Percentiles rank a stretch among this genome's conserved stretches.
phyloP scores from a whole-genome alignment of 2,329 filamentous ascomycete genomes.

The Clonostachys sp. region DNA sequence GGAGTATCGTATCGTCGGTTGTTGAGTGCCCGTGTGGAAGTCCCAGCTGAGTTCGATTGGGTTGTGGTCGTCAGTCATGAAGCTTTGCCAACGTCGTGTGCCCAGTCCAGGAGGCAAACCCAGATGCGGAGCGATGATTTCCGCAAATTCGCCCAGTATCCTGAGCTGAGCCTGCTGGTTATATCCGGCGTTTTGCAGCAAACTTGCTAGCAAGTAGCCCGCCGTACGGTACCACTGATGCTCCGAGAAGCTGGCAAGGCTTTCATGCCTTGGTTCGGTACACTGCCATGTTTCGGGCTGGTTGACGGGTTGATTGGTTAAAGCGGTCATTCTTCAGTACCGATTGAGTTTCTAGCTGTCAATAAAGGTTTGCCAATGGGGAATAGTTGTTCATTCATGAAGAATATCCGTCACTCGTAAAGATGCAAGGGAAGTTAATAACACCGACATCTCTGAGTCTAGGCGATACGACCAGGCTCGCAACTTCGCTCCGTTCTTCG shows the following conservation, averaged over 20 bases:
- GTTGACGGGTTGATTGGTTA: too few species aligned
- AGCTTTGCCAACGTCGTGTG: conserved; percentile 20
- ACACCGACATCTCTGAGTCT: too few species aligned
- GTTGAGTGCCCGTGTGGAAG: conserved; percentile 10
- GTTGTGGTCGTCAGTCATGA: conserved; percentile 31
- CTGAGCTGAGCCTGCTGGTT: background rate
- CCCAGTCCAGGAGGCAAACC: background rate
- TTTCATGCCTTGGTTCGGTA: too few species aligned
- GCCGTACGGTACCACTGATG: conserved; percentile 2
- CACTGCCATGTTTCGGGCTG: too few species aligned
- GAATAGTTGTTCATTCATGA: too few species aligned
- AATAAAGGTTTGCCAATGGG: too few species aligned
- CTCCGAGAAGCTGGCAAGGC: background rate
- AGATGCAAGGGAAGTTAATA: too few species aligned
- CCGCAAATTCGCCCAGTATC: background rate
- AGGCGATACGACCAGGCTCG: too few species aligned
- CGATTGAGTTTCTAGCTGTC: too few species aligned
- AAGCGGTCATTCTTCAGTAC: too few species aligned
- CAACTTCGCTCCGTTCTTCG: too few species aligned
- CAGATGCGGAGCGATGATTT: background rate
- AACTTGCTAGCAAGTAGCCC: background rate
- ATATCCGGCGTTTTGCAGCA: conserved; percentile 1
- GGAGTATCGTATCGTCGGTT: conserved; percentile 20
- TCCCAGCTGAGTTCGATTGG: conserved; percentile 32
- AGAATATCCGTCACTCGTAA: too few species aligned